These are phyloP conservation scores for Quercus parvula DNA, from an alignment of 306 rosid genomes.

Conservation along the genomic window DNA sequence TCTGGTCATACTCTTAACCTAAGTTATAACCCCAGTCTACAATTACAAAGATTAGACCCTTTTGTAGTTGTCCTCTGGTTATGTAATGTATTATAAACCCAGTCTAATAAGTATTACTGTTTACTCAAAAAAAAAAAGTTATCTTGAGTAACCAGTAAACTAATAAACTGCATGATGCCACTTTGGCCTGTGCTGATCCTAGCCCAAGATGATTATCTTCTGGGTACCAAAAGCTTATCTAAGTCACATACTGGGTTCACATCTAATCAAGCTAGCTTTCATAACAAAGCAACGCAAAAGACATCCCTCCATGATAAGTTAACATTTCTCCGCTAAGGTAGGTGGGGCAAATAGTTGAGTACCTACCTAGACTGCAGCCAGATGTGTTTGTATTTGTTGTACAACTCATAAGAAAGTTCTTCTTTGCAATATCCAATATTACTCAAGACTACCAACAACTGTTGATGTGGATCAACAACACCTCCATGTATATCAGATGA, in stretches of 20 bases:
- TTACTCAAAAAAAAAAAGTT: neutral
- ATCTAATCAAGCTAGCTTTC: neutral
- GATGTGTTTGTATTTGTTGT: constrained; percentile 73
- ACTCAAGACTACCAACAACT: constrained; percentile 78
- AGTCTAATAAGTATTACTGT: too few species aligned
- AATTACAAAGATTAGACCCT: too few species aligned
- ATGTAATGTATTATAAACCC: too few species aligned
- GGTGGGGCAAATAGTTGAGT: neutral
- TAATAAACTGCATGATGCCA: neutral
- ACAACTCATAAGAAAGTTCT: constrained; percentile 81
- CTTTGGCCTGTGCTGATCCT: neutral
- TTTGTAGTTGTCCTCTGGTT: too few species aligned
- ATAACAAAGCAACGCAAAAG: neutral
- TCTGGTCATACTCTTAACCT: neutral
- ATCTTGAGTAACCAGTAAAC: neutral
- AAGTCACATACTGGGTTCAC: neutral
- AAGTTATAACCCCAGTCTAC: neutral
- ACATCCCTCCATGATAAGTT: neutral
- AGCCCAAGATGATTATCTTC: neutral
- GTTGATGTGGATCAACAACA: constrained; percentile 67
- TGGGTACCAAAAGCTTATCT: neutral
- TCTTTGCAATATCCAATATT: constrained; percentile 97
- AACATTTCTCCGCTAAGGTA: neutral
- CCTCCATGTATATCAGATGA: constrained; percentile 55
- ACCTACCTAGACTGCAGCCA: constrained; percentile 84